phyloP scores from a whole-genome alignment of 805 yeast genomes.

The Yarrowia sp. region DNA sequence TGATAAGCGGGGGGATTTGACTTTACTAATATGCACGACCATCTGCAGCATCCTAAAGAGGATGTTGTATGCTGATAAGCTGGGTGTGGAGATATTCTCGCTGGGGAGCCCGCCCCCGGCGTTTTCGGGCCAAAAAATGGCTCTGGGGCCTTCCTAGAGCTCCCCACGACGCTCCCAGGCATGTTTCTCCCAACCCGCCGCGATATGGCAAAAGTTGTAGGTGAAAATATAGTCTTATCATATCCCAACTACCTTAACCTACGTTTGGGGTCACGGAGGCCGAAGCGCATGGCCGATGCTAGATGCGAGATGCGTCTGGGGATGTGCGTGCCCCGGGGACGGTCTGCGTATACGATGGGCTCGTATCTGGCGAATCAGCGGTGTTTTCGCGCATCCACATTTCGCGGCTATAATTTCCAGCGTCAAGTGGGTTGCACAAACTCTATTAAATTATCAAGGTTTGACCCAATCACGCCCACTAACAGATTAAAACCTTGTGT shows the following conservation, averaged over 20 bases:
- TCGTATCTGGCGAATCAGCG: neutral
- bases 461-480: neutral
- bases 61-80: conserved; percentile 23
- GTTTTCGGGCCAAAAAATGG: neutral
- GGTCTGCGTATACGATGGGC: no score
- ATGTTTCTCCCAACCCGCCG: no score
- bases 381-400: neutral
- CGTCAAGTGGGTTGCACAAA: neutral
- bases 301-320: neutral
- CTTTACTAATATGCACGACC: neutral
- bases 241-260: conserved; percentile 4
- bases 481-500: neutral
- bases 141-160: no score
- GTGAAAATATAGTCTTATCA: neutral
- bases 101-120: neutral
- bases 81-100: neutral
- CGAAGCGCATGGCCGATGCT: neutral
- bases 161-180: no score
- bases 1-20: conserved; percentile 21
- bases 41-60: conserved; percentile 23
- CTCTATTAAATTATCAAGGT: neutral
- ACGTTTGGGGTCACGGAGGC: neutral
- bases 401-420: conserved; percentile 10
- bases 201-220: no score
- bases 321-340: no score